Conservation (phyloP, 192 early-diverging fungal species). For the Pilaira anomala region DNA sequence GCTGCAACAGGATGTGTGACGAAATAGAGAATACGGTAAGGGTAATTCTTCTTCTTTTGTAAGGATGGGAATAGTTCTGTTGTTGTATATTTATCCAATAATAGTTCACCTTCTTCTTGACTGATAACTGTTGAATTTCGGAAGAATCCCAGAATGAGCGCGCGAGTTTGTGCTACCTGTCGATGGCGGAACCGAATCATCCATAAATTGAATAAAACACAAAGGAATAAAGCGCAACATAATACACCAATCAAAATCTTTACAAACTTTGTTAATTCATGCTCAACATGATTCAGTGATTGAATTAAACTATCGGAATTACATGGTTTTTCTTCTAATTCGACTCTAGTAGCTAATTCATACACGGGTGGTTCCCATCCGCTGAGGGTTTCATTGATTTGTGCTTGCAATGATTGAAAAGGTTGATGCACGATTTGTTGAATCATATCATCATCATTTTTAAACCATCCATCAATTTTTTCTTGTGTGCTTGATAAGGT, state of each 20-base stretch:
- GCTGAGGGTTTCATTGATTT: slow-evolving; percentile 7
- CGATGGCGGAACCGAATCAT: not conserved
- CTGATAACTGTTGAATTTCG: too few relatives aligned
- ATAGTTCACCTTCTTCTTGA: too few relatives aligned
- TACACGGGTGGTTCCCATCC: not conserved
- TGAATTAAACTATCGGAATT: not conserved
- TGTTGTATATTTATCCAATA: too few relatives aligned
- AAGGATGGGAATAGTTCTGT: not conserved
- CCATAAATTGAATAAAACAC: not conserved
- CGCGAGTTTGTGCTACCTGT: too few relatives aligned
- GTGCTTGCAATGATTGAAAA: slow-evolving; percentile 5
- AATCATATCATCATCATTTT: not conserved
- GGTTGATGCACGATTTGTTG: not conserved
- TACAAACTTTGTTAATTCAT: not conserved
- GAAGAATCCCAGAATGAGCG: too few relatives aligned
- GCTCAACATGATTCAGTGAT: not conserved
- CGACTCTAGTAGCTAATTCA: not conserved
- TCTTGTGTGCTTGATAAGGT: not conserved
- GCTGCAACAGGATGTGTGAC: slow-evolving; percentile 4
- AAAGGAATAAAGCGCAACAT: not conserved
- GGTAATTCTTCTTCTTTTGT: not conserved
- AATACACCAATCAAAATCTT: not conserved
- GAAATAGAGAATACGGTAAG: not conserved
- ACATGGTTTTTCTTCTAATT: not conserved
- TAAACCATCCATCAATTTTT: slow-evolving; percentile 16